phyloP scores from a whole-genome alignment of 108 stramenopile genomes.

The Nannochloropsis salina region DNA sequence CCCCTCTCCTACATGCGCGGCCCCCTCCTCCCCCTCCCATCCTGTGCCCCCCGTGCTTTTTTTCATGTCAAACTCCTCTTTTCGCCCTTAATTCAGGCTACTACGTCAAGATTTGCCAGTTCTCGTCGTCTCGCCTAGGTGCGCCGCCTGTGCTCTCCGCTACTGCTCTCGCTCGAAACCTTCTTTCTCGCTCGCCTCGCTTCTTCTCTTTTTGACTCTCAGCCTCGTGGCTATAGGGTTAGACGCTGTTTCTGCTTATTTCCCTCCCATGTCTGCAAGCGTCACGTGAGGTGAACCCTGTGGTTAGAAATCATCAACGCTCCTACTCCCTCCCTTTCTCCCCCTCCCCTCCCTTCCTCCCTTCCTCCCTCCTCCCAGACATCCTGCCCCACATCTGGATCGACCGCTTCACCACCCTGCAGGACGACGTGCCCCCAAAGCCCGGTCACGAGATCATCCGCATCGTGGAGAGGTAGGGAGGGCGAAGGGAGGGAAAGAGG shows the following conservation, averaged over 20 bases:
- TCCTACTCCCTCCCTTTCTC: not conserved
- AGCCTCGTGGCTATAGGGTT: not conserved
- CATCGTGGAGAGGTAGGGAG: not conserved
- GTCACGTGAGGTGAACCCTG: not conserved
- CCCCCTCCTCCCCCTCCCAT: not conserved
- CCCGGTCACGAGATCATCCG: not conserved
- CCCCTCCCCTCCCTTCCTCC: not conserved
- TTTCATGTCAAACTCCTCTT: not conserved
- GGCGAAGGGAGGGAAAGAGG: not conserved
- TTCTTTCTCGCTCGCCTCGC: not conserved
- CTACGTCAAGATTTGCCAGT: slow-evolving; percentile 1
- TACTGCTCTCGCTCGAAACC: not conserved
- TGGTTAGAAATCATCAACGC: not conserved
- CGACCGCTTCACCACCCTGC: not conserved
- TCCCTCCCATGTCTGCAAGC: no score
- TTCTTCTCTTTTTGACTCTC: not conserved
- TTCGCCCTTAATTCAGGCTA: not conserved
- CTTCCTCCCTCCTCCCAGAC: not conserved
- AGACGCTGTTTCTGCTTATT: no score
- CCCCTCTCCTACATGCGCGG: not conserved
- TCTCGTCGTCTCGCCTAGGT: not conserved
- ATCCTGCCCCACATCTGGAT: slow-evolving; percentile 10
- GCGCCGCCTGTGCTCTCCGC: not conserved
- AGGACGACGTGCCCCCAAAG: not conserved
- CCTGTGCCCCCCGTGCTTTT: not conserved